Conservation (phyloP, 768 basidiomycete genomes). For the Coprinopsis sp. region DNA sequence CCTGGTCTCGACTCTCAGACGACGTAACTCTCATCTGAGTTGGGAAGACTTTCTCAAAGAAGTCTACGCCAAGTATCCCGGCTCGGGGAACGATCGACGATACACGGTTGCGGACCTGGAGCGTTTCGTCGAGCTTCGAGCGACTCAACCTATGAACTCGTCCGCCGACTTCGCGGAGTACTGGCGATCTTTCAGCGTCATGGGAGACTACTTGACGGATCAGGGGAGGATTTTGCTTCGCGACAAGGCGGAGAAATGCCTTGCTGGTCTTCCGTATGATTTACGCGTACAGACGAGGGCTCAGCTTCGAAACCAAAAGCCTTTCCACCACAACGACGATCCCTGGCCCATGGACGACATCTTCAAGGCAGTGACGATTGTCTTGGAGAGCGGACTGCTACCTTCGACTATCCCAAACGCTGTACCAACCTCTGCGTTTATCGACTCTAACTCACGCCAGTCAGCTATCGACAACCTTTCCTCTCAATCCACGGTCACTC, state of each 20-base stretch:
- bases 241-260: conserved; percentile 4
- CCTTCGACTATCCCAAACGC: background rate
- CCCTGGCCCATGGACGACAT: conserved; percentile 9
- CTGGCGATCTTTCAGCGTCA: conserved; percentile 4
- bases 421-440: background rate
- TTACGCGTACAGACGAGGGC: conserved; percentile 4
- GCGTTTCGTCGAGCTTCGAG: background rate
- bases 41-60: background rate
- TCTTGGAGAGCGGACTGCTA: background rate
- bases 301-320: conserved; percentile 10
- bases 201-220: background rate
- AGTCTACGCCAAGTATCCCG: background rate
- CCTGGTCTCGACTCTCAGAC: background rate
- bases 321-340: conserved; percentile 10
- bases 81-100: background rate
- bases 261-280: conserved; percentile 9
- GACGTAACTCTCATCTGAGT: background rate
- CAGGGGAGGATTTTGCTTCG: background rate
- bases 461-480: too few species aligned
- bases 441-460: background rate
- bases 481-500: too few species aligned
- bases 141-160: background rate
- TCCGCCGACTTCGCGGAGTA: conserved; percentile 9
- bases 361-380: conserved; percentile 3
- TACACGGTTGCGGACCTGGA: background rate